Evolutionary conservation across 2,329 filamentous ascomycete species (phyloP), one percentile per base, ranked within the genome.

Genomic region (Orbilia javanica): DNA sequence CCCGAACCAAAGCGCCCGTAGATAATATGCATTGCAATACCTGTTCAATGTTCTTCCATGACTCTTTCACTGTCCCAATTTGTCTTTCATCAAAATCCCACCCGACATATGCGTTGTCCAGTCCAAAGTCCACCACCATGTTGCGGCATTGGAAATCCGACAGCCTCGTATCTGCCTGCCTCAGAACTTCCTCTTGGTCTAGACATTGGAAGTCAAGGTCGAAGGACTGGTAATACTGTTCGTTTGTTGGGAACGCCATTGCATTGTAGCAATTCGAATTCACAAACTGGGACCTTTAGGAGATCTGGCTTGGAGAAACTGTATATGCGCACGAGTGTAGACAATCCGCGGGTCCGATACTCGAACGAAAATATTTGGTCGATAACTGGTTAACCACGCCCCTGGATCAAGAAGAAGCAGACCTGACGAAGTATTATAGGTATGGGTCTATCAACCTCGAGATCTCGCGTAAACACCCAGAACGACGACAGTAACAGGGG

Each of bases 91-190:
- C 65, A n/a, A 78, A 44, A 57, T 78, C 63, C 67, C 67, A 78
- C 1, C 62, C 74, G 27, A 71, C 34, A 46, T 63, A 70, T 44
- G 74, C 67, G 67, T 72, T 78, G 62, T 78, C 50, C 10, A 5
- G 20, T 13, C 74, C 62, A 57, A 72, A 72, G 67, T 78, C 74
- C 39, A 78, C 74, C 67, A 78, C 74, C 50, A 78, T 52, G 31
- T 78, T 78, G 3, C 46, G 50, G 34, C 67, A 78, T 13, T 68
- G 39, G 52, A 53, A 48, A 27, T 78, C 74, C 52, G 62, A 71
- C 22, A 78, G 62, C 29, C 67, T 72, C 18, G 44, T 52, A n/a
- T 78, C 67, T 8, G 67, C 74, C 20, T 48, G 39, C 52, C 42
- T 78, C 11, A 78, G 60, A 39, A 68, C 29, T 7, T 78, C 74